A percentile compares a stretch with the other conserved stretches of the same genome.
Conservation (phyloP, 2,329 filamentous ascomycete species). For the Cercospora janseana region DNA sequence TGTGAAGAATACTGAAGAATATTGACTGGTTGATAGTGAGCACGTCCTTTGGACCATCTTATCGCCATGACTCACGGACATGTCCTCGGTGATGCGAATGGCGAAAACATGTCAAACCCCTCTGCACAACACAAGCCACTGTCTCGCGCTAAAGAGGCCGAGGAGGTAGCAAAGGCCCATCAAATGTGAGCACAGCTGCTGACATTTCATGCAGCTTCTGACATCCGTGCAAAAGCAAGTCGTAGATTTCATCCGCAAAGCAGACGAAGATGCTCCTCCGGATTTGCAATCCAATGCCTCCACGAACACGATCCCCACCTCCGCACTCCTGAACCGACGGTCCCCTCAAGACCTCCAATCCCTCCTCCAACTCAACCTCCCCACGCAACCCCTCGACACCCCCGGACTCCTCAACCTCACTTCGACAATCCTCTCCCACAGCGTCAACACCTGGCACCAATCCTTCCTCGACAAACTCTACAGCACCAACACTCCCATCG, state of each 20-base stretch:
- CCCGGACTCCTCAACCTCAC: constrained; percentile 52
- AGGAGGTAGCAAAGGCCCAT: constrained; percentile 33
- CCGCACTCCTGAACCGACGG: constrained; percentile 46
- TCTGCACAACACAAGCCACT: constrained; percentile 19
- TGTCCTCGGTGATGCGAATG: not conserved
- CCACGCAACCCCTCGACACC: constrained; percentile 41
- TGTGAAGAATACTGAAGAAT: too few species aligned
- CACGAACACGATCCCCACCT: constrained; percentile 60
- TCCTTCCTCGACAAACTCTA: constrained; percentile 96
- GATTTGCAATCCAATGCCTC: constrained; percentile 57
- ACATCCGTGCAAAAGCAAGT: constrained; percentile 65
- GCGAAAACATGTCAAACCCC: not conserved
- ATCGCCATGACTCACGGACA: not conserved
- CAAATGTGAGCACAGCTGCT: not conserved
- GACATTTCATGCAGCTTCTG: constrained; percentile 56
- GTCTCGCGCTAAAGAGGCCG: constrained; percentile 37
- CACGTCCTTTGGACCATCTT: not conserved
- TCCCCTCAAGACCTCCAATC: constrained; percentile 44
- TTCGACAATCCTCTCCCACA: constrained; percentile 71
- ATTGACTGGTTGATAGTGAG: too few species aligned
- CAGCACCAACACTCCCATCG: constrained; percentile 82
- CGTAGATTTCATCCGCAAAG: constrained; percentile 67
- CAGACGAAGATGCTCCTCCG: constrained; percentile 61
- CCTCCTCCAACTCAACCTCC: constrained; percentile 42
- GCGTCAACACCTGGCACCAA: constrained; percentile 98